A percentile compares a stretch with the other conserved stretches of the same genome.
phyloP scores from a whole-genome alignment of 352 stramenopile species.

The Phytophthora meadii region DNA sequence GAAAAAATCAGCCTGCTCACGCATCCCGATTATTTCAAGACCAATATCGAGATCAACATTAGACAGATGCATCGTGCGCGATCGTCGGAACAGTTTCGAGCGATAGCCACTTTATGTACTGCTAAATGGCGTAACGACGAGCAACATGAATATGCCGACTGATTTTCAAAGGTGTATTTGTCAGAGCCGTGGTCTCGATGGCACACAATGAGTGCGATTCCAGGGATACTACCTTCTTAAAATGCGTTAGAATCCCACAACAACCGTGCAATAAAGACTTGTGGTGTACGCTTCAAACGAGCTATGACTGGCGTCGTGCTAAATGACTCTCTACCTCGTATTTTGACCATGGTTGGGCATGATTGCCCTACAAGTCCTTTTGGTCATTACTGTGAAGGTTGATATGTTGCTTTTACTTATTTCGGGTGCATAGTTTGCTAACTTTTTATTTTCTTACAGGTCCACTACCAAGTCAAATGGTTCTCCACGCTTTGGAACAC shows the following conservation, averaged over 20 bases:
- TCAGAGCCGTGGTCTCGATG: constrained; percentile 5
- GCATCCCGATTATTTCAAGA: background rate
- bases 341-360: background rate
- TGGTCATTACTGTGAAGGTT: constrained; percentile 13
- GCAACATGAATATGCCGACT: constrained; percentile 13
- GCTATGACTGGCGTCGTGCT: too few species aligned
- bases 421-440: too few species aligned
- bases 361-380: background rate
- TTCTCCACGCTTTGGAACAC: background rate
- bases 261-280: too few species aligned
- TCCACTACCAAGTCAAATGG: background rate
- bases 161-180: constrained; percentile 13
- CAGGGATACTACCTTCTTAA: constrained; percentile 14
- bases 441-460: too few species aligned
- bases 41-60: constrained; percentile 5
- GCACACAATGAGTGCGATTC: constrained; percentile 5
- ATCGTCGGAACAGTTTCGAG: background rate
- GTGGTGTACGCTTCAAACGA: too few species aligned
- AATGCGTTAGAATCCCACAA: too few species aligned
- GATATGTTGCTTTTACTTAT: too few species aligned
- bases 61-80: constrained; percentile 1
- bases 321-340: too few species aligned
- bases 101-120: background rate
- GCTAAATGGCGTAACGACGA: background rate
- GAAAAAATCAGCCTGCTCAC: constrained; percentile 2